These are phyloP conservation scores for Oenanthe sinensis DNA, from an alignment of 129 eudicot genomes.

Conservation along the genomic window DNA sequence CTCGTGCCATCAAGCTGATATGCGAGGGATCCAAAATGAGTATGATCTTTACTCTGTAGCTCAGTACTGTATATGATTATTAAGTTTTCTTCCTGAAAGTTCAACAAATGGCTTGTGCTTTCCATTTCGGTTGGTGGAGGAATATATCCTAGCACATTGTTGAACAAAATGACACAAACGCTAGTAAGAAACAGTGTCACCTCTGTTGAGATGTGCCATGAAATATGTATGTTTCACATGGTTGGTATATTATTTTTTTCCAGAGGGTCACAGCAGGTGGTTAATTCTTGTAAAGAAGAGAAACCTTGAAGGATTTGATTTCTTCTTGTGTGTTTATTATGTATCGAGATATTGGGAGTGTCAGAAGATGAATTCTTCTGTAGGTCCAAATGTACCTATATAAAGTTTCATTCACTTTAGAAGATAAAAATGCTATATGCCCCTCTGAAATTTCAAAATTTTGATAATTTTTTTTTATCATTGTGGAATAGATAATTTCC, in stretches of 20 bases:
- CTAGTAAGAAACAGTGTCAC: neutral
- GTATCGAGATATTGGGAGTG: neutral
- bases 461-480: too few relatives aligned
- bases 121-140: neutral
- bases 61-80: neutral
- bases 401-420: neutral
- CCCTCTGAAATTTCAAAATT: neutral
- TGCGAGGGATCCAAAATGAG: neutral
- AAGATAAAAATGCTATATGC: neutral
- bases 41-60: neutral
- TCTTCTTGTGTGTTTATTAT: neutral
- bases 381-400: neutral
- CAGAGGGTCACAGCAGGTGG: neutral
- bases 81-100: neutral
- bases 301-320: neutral
- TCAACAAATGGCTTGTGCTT: neutral
- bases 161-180: neutral
- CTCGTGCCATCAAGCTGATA: neutral
- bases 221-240: neutral
- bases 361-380: neutral
- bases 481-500: neutral
- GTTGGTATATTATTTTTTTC: neutral
- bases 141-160: neutral
- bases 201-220: neutral
- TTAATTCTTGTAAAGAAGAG: neutral